A percentile compares a stretch with the other conserved stretches of the same genome.
These are phyloP conservation scores for Camelina laxa DNA, from an alignment of 345 rosid genomes.

Conservation along the genomic window DNA sequence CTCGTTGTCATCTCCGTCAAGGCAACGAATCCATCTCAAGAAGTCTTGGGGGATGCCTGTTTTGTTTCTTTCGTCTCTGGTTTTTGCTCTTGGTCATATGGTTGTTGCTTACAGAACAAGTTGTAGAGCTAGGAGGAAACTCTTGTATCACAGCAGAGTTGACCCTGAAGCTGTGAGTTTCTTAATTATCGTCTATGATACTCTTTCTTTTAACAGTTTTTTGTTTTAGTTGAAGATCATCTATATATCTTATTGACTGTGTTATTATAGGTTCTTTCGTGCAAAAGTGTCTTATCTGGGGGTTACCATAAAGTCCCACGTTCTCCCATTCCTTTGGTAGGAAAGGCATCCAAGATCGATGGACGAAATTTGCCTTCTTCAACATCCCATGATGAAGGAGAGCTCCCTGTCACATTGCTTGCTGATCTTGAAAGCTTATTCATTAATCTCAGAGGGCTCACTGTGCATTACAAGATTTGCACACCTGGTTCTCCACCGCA, in stretches of 20 bases:
- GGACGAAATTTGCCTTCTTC: constrained; percentile 61
- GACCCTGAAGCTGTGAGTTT: constrained; percentile 89
- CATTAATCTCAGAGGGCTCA: constrained; percentile 62
- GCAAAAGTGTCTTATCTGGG: constrained; percentile 77
- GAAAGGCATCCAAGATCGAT: constrained; percentile 72
- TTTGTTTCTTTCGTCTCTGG: constrained; percentile 86
- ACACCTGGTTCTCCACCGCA: constrained; percentile 62
- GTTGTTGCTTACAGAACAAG: constrained; percentile 95
- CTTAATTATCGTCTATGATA: neutral
- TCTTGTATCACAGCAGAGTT: constrained; percentile 79
- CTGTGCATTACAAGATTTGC: constrained; percentile 84
- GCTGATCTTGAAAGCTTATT: constrained; percentile 88
- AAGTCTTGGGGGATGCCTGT: constrained; percentile 99
- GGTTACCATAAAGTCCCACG: constrained; percentile 89
- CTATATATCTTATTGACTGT: neutral
- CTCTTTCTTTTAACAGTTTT: neutral
- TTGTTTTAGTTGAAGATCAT: neutral
- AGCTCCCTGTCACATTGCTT: constrained; percentile 69
- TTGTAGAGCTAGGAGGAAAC: constrained; percentile 88
- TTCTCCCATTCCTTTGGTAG: constrained; percentile 79
- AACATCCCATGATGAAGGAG: constrained; percentile 60
- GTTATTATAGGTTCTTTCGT: constrained; percentile 71
- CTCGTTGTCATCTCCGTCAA: constrained; percentile 64
- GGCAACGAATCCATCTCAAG: constrained; percentile 78
- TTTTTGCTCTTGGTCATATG: constrained; percentile 90